These are phyloP conservation scores for Diplodia seriata DNA, from an alignment of 2,329 filamentous ascomycete species.

Conservation along the genomic window DNA sequence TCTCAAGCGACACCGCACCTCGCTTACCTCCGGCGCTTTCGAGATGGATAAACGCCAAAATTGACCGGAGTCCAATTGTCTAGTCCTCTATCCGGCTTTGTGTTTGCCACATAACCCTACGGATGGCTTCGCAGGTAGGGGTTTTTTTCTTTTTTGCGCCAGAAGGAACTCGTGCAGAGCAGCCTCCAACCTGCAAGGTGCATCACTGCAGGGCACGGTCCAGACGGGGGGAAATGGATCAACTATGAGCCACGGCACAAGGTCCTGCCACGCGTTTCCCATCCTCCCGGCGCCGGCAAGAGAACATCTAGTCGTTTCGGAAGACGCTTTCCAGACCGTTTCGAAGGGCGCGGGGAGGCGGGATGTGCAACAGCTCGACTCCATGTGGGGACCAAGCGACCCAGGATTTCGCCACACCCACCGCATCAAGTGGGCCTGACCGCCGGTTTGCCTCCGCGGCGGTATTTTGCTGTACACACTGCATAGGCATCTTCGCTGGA, in stretches of 20 bases:
- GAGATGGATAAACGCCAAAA: neutral
- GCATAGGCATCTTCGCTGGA: neutral
- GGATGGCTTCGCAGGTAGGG: neutral
- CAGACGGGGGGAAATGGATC: neutral
- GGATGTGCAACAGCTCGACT: neutral
- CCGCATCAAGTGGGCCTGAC: slow-evolving; percentile 2
- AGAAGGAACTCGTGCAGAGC: neutral
- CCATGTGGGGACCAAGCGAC: neutral
- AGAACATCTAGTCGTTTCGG: too few relatives aligned
- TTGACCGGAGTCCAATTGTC: neutral
- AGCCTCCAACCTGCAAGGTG: neutral
- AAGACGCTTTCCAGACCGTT: neutral
- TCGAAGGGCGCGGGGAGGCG: neutral
- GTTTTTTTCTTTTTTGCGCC: neutral
- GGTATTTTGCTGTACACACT: neutral
- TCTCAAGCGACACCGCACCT: neutral
- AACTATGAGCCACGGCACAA: neutral
- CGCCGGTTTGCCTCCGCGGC: neutral
- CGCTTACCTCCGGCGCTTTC: slow-evolving; percentile 9
- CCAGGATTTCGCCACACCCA: neutral
- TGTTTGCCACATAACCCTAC: neutral
- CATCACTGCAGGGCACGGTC: slow-evolving; percentile 2
- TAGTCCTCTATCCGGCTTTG: neutral
- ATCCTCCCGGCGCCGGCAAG: neutral
- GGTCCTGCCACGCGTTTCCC: slow-evolving; percentile 1